Conservation (phyloP, 768 basidiomycete genomes). For the Mycena olivaceomarginata region DNA sequence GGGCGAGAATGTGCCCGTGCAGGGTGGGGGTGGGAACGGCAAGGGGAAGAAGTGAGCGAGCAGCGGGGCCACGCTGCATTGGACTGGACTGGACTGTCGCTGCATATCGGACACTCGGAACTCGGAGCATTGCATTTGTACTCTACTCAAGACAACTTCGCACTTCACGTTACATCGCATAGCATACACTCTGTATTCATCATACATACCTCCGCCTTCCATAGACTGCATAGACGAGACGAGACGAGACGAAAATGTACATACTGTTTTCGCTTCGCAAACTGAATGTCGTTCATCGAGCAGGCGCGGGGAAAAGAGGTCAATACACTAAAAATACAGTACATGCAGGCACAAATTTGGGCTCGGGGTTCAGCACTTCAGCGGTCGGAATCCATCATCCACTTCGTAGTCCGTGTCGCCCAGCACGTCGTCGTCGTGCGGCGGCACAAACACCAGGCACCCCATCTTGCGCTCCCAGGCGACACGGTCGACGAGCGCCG, state of each 20-base stretch:
- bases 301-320: background rate
- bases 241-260: background rate
- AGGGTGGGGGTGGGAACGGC: constrained; percentile 1
- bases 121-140: constrained; percentile 32
- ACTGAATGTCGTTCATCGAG: background rate
- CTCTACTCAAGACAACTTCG: background rate
- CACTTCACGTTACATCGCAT: constrained; percentile 9
- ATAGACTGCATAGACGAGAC: too few relatives aligned
- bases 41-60: constrained; percentile 35
- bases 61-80: too few relatives aligned
- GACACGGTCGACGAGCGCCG: constrained; percentile 42
- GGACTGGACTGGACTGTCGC: background rate
- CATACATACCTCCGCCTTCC: background rate
- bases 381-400: background rate
- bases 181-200: constrained; percentile 27
- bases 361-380: constrained; percentile 8
- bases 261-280: background rate
- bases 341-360: background rate
- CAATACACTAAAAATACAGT: constrained; percentile 36
- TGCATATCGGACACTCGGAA: constrained; percentile 22
- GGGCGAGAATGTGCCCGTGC: constrained; percentile 37
- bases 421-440: constrained; percentile 24
- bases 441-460: constrained; percentile 40
- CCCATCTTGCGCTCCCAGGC: constrained; percentile 45
- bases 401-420: constrained; percentile 23